These are phyloP conservation scores for Pyrenophora tritici-repentis DNA, from an alignment of 2,329 filamentous ascomycete genomes.

Conservation along the genomic window DNA sequence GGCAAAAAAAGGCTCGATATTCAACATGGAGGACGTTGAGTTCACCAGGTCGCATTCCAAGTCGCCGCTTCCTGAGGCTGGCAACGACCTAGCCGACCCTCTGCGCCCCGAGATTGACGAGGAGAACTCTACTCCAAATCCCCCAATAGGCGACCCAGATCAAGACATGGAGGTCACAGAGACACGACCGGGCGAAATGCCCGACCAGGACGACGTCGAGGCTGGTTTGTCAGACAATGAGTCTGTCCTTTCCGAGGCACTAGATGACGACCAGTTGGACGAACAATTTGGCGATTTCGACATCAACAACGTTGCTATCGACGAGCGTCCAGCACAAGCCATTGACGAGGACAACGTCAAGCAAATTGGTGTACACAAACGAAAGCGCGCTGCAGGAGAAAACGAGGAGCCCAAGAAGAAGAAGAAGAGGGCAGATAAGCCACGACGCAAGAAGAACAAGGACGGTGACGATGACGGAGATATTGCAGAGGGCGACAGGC, in stretches of 20 bases:
- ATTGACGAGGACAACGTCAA: conserved; percentile 67
- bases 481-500: conserved; percentile 60
- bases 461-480: conserved; percentile 54
- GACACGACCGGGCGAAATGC: conserved; percentile 41
- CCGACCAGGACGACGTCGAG: conserved; percentile 45
- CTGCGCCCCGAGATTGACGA: conserved; percentile 55
- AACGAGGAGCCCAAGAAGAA: conserved; percentile 69
- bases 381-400: conserved; percentile 66
- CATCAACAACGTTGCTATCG: conserved; percentile 63
- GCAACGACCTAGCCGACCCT: conserved; percentile 53
- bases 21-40: conserved; percentile 51
- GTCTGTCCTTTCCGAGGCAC: conserved; percentile 63
- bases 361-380: conserved; percentile 66
- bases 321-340: conserved; percentile 62
- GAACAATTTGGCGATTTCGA: conserved; percentile 62
- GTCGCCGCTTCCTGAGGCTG: conserved; percentile 52
- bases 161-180: conserved; percentile 54
- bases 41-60: conserved; percentile 46
- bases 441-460: conserved; percentile 56
- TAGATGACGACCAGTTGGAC: conserved; percentile 68
- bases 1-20: background rate
- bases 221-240: conserved; percentile 62
- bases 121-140: conserved; percentile 53
- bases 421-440: conserved; percentile 65
- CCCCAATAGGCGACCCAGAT: conserved; percentile 50